These are phyloP conservation scores for Debaryomyces subglobosus DNA, from an alignment of 1,139 yeast species.

Conservation along the genomic window DNA sequence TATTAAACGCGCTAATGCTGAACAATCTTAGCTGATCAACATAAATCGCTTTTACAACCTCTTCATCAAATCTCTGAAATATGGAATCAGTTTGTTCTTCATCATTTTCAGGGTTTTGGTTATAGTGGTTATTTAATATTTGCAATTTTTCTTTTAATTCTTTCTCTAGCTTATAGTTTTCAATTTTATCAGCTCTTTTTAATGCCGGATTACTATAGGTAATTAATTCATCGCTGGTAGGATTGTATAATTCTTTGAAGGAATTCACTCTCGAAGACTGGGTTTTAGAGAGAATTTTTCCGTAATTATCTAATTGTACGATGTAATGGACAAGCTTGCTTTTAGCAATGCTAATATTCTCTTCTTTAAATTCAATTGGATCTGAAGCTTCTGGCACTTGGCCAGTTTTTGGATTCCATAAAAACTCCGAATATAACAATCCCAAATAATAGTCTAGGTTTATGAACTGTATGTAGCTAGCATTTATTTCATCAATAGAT, in stretches of 20 bases:
- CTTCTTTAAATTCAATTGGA: constrained; percentile 30
- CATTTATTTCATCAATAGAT: constrained; percentile 55
- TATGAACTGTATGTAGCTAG: constrained; percentile 57
- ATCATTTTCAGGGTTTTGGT: constrained; percentile 16
- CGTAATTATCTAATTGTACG: constrained; percentile 40
- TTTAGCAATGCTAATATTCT: constrained; percentile 46
- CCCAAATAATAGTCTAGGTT: constrained; percentile 57
- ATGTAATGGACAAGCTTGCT: constrained; percentile 49
- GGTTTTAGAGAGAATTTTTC: constrained; percentile 36
- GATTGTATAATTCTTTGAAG: constrained; percentile 44
- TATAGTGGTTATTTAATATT: constrained; percentile 35
- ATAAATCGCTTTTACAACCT: constrained; percentile 54
- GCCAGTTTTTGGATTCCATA: constrained; percentile 11
- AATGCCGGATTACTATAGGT: constrained; percentile 45
- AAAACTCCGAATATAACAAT: constrained; percentile 22
- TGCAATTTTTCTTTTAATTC: constrained; percentile 49
- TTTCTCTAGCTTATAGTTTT: constrained; percentile 62
- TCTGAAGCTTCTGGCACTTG: constrained; percentile 17
- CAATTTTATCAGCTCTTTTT: constrained; percentile 74
- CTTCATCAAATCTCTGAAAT: constrained; percentile 57
- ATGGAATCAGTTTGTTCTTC: constrained; percentile 32
- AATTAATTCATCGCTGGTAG: constrained; percentile 39
- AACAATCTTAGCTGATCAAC: constrained; percentile 56
- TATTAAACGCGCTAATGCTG: constrained; percentile 54
- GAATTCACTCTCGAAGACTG: constrained; percentile 45